These are phyloP conservation scores for Lophium mytilinum DNA, from an alignment of 495 filamentous ascomycete genomes.

Conservation along the genomic window DNA sequence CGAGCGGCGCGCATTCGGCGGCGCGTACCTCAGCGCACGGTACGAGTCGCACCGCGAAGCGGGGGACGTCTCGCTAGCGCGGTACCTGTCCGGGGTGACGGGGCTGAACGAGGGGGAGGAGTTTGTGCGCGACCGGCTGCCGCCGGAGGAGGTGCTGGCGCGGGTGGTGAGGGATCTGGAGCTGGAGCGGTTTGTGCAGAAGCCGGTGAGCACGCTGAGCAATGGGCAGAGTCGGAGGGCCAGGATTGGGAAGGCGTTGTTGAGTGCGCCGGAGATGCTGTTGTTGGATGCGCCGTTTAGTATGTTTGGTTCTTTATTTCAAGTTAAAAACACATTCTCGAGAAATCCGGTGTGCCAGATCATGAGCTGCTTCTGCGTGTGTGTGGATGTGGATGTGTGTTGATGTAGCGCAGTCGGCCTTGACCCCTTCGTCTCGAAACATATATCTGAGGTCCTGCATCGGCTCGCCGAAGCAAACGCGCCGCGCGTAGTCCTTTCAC, in stretches of 20 bases:
- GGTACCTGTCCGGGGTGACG: slow-evolving; percentile 71
- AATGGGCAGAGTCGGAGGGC: slow-evolving; percentile 88
- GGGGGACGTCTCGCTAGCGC: slow-evolving; percentile 73
- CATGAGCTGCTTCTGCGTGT: too few relatives aligned
- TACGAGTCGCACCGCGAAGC: slow-evolving; percentile 84
- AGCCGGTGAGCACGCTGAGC: slow-evolving; percentile 80
- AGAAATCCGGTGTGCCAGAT: too few relatives aligned
- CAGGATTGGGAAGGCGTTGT: slow-evolving; percentile 75
- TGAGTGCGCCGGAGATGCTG: slow-evolving; percentile 69
- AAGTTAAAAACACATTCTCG: too few relatives aligned
- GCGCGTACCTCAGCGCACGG: slow-evolving; percentile 80
- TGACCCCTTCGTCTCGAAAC: slow-evolving; percentile 67
- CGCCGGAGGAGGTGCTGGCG: slow-evolving; percentile 43
- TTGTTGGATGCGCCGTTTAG: slow-evolving; percentile 92
- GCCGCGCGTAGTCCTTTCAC: slow-evolving; percentile 65
- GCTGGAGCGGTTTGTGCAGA: slow-evolving; percentile 55
- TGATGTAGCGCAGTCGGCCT: slow-evolving; percentile 53
- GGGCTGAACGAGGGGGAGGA: slow-evolving; percentile 62
- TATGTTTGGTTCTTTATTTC: slow-evolving; percentile 34
- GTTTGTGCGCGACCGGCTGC: slow-evolving; percentile 37
- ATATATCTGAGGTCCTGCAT: slow-evolving; percentile 61
- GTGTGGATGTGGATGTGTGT: too few relatives aligned
- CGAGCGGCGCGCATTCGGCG: slow-evolving; percentile 44
- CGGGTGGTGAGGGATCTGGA: slow-evolving; percentile 58
- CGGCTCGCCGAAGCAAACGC: slow-evolving; percentile 52